Evolutionary conservation across 129 eudicot genomes (phyloP), one percentile per base, ranked within the genome.

Genomic region (Artemisia tridentata): DNA sequence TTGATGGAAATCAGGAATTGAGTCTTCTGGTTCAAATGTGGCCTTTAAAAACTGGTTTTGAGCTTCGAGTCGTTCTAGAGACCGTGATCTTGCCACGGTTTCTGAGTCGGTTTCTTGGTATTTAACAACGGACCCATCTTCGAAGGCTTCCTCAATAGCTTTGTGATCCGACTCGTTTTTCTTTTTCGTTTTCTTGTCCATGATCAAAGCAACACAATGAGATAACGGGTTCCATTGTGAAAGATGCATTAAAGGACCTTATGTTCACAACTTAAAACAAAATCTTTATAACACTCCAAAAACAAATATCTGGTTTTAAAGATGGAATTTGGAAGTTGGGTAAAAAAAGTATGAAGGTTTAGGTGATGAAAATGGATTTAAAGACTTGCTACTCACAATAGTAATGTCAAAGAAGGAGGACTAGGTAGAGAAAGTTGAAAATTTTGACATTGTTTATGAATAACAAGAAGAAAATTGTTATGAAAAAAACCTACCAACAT

Each of bases 141-240:
- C 96, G 80, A 88, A 83, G 4, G 95, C 96, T 82, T 87, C 95
- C 46, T 92, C 95, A 14, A 73, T 52, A 25, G 80, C 92, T 17
- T 87, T 25, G 3, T 25, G 67, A 72, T 18, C 88, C 13, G 86
- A 74, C 70, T 86, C 87, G 71, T 83, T 86, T 68, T 58, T 75
- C 64, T 68, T 79, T 76, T 83, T 72, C 82, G 85, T 70, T 77
- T 85, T 87, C 59, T 87, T 89, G 88, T 86, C 95, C 83, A 89
- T 19, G 77, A 92, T 67, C 41, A 85, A 67, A 68, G 95, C 63
- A 76, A 88, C 86, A 75, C 95, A 92, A 20, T 84, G 92, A 47
- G 95, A 86, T 67, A 92, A 75, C 51, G 92, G 98, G 69, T 92
- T 92, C 98, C 98, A 92, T 80, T 86, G 84, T 83, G 98, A 84